phyloP scores from a whole-genome alignment of 1,139 yeast species.

The Diutina sp. region DNA sequence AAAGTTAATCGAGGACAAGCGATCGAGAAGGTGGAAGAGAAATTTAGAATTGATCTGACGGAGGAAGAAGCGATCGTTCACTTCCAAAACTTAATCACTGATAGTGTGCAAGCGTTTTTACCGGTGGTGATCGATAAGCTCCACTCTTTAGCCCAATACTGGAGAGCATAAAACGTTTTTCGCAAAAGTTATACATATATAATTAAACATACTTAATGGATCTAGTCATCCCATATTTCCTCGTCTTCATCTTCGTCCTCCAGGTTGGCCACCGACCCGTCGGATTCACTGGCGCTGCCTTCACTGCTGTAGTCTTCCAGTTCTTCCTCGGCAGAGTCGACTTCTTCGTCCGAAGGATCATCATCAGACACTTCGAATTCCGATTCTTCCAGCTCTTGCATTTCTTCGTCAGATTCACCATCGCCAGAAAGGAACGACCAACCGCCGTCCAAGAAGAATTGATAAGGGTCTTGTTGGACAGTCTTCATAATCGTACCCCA shows the following conservation, averaged over 20 bases:
- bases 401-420: conserved; percentile 52
- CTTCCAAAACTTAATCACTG: conserved; percentile 86
- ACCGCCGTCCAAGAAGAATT: conserved; percentile 89
- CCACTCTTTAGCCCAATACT: conserved; percentile 92
- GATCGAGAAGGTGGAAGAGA: conserved; percentile 82
- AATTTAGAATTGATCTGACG: conserved; percentile 82
- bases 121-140: conserved; percentile 93
- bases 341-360: conserved; percentile 69
- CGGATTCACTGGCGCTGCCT: conserved; percentile 23
- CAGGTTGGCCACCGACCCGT: conserved; percentile 14
- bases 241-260: conserved; percentile 39
- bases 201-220: background rate
- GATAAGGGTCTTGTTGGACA: conserved; percentile 82
- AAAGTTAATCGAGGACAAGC: conserved; percentile 65
- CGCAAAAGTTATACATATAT: background rate
- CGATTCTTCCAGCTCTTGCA: conserved; percentile 46
- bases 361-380: conserved; percentile 51
- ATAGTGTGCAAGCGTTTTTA: conserved; percentile 82
- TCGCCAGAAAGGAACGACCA: conserved; percentile 83
- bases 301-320: conserved; percentile 14
- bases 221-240: conserved; percentile 10
- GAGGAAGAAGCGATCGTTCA: conserved; percentile 94
- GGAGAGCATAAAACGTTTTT: conserved; percentile 55
- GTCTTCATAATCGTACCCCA: conserved; percentile 97
- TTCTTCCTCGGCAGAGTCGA: conserved; percentile 11